Evolutionary conservation across 2,329 filamentous ascomycete species (phyloP).

Genomic region (Sarocladium strictum): DNA sequence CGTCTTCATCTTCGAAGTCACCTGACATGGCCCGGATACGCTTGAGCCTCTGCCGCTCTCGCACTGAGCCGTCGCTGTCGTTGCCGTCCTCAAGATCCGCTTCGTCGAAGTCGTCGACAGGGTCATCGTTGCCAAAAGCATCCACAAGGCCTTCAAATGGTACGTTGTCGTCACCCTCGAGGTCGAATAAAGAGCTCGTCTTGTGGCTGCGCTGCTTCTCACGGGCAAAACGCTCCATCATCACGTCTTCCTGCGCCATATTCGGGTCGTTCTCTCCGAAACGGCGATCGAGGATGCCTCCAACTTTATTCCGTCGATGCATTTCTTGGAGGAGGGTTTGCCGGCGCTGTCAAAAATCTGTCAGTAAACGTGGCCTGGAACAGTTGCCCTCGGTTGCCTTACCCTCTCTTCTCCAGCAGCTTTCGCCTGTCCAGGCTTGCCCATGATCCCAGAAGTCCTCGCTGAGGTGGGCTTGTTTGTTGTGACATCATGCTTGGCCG

Average conservation of each 20-base stretch:
- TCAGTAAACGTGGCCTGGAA: conserved; percentile 12
- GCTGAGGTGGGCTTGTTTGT: conserved; percentile 52
- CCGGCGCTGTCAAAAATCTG: conserved; percentile 48
- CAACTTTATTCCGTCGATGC: conserved; percentile 82
- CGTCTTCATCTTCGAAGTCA: conserved; percentile 42
- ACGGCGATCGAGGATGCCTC: conserved; percentile 84
- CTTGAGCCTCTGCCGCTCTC: conserved; percentile 50
- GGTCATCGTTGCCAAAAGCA: conserved; percentile 52
- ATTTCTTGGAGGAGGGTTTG: conserved; percentile 85
- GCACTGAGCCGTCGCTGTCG: conserved; percentile 51
- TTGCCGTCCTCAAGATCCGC: conserved; percentile 60
- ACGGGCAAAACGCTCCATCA: conserved; percentile 81
- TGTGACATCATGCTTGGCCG: conserved; percentile 80
- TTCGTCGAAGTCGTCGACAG: conserved; percentile 72
- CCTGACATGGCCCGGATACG: conserved; percentile 41
- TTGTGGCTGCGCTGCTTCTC: conserved; percentile 79
- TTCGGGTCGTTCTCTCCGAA: conserved; percentile 94
- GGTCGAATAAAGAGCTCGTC: conserved; percentile 76
- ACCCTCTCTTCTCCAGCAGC: conserved; percentile 81
- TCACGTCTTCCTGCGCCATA: conserved; percentile 89
- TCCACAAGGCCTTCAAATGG: conserved; percentile 70
- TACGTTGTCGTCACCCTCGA: conserved; percentile 65
- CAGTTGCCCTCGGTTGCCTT: conserved; percentile 21
- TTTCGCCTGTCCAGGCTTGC: conserved; percentile 77
- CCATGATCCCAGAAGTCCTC: conserved; percentile 55